Evolutionary conservation across 495 filamentous ascomycete species (phyloP).

Genomic region (Daldinia caldariorum): DNA sequence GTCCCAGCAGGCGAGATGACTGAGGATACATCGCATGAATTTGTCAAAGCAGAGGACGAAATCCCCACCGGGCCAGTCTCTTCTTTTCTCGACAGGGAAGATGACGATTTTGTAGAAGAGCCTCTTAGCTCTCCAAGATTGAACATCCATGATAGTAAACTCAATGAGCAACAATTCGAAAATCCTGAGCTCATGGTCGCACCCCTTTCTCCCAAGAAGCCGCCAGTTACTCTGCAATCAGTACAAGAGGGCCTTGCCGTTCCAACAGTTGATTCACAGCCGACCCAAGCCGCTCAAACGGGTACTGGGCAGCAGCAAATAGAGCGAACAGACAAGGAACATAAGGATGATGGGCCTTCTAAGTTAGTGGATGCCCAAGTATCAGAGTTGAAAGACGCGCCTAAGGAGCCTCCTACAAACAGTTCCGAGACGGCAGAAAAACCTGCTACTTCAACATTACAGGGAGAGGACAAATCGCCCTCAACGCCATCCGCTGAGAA

Average conservation of each 20-base stretch:
- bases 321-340: background rate
- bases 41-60: conserved; percentile 60
- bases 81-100: conserved; percentile 63
- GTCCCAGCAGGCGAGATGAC: conserved; percentile 71
- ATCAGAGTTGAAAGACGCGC: background rate
- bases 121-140: conserved; percentile 68
- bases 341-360: background rate
- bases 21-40: conserved; percentile 66
- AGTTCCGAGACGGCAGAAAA: background rate
- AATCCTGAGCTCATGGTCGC: conserved; percentile 59
- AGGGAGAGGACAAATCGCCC: background rate
- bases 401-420: background rate
- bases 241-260: background rate
- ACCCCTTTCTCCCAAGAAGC: conserved; percentile 62
- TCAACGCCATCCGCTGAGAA: background rate
- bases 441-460: background rate
- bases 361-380: background rate
- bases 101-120: conserved; percentile 77
- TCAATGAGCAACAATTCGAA: conserved; percentile 51
- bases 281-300: conserved; percentile 2
- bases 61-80: conserved; percentile 47
- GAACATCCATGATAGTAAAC: conserved; percentile 53
- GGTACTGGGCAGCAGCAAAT: background rate
- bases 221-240: conserved; percentile 26
- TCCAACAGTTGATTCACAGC: background rate